Percentiles rank a stretch among this genome's conserved stretches.
These are phyloP conservation scores for Gastrolobium villosum DNA, from an alignment of 306 rosid genomes.

Conservation along the genomic window DNA sequence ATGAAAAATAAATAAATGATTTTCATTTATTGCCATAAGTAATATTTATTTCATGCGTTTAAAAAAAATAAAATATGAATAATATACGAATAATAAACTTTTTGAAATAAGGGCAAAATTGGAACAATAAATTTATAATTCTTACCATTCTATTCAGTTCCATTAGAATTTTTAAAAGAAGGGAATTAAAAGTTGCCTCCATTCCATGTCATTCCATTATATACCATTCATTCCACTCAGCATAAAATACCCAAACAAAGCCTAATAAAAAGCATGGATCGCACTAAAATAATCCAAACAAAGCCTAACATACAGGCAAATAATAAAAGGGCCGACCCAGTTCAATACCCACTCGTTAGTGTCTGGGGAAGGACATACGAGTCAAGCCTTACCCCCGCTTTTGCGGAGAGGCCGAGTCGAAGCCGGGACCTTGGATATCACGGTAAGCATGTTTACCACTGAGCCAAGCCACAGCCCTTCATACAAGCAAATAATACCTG, in stretches of 20 bases:
- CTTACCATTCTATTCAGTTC: background rate
- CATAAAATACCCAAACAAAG: conserved; percentile 22
- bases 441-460: too few species aligned
- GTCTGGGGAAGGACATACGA: too few species aligned
- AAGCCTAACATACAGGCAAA: conserved; percentile 23
- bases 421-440: too few species aligned
- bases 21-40: background rate
- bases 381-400: too few species aligned
- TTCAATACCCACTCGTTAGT: too few species aligned
- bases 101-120: background rate
- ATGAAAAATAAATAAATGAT: too few species aligned
- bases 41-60: background rate
- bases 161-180: background rate
- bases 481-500: conserved; percentile 32
- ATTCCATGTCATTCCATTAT: background rate
- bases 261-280: conserved; percentile 20
- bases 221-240: background rate
- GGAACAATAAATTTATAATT: background rate
- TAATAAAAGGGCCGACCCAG: too few species aligned
- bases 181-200: background rate
- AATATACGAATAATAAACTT: background rate
- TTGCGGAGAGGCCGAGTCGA: too few species aligned
- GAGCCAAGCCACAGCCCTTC: too few species aligned
- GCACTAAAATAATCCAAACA: background rate
- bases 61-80: background rate